Base-by-base conservation (phyloP, 1,284 basidiomycete genomes). In the Pascua sp. region DNA sequence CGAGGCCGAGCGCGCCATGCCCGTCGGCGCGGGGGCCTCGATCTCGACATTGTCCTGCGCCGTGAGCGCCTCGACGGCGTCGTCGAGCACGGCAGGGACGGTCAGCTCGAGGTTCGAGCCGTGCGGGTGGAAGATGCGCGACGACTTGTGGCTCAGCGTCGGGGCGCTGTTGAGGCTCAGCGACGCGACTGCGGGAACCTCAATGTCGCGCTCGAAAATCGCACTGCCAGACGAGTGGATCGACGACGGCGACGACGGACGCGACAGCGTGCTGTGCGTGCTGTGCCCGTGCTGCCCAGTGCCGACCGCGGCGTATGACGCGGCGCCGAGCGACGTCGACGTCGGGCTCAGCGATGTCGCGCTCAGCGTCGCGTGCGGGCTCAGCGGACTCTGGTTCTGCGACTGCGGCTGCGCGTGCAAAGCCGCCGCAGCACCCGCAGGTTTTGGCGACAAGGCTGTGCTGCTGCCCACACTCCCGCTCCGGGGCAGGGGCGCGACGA, bases 181-280 rank as follows among this genome's bases (percentile, higher is more conserved):
- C 9, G 67, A 67, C 37, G 68, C 67, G 3, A 72, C 67, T 8
- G 71, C 59, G 1, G 69, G 67, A 8, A 68, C 51, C 56, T 76
- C 75, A 42, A 78, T 76, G 55, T 78, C 76, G 15, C 76, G 63
- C 62, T 78, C 76, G 49, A 78, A 78, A 43, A 78, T 78, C 9
- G 74, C 73, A 16, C 70, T 72, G 13, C 69, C 67, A 44, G 68
- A 70, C 36, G 73, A 74, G 61, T 72, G 71, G 61, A 74, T 72
- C 11, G 69, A 71, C 8, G 68, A 59, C 16, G 71, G 71, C 5
- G 72, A 75, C 9, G 64, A 63, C n/a, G 72, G 73, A 18, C 68
- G 63, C 11, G 63, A 65, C 32, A 68, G 62, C 53, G 67, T 67
- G 32, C 37, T 15, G 47, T 49, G 47, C 53, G 52, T 55, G 57